phyloP scores from a whole-genome alignment of 2,329 filamentous ascomycete genomes.

The Hymenoscyphus repandus region DNA sequence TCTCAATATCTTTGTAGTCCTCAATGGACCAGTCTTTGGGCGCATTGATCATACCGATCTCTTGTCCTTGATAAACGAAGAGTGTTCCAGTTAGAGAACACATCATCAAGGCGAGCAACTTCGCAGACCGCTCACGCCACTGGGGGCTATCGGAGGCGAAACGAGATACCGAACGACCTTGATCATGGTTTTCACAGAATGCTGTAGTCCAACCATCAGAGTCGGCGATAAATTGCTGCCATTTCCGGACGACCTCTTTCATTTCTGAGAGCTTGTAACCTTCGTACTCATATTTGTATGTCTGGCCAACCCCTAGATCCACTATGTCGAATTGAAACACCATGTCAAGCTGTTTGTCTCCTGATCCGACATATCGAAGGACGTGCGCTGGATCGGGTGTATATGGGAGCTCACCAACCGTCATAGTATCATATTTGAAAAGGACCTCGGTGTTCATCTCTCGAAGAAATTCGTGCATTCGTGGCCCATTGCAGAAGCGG shows the following conservation, averaged over 20 bases:
- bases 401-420: conserved; percentile 63
- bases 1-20: conserved; percentile 45
- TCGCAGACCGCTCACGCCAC: conserved; percentile 33
- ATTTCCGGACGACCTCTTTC: conserved; percentile 43
- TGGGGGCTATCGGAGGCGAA: conserved; percentile 33
- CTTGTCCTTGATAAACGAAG: conserved; percentile 56
- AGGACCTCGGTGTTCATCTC: conserved; percentile 61
- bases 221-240: conserved; percentile 46
- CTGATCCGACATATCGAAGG: conserved; percentile 52
- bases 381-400: conserved; percentile 55
- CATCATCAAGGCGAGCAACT: conserved; percentile 48
- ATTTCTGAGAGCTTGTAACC: conserved; percentile 43
- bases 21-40: conserved; percentile 46
- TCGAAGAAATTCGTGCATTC: conserved; percentile 61
- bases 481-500: conserved; percentile 63
- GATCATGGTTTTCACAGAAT: conserved; percentile 62
- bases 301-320: conserved; percentile 51
- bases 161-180: conserved; percentile 49
- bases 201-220: conserved; percentile 54
- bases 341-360: conserved; percentile 60
- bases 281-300: conserved; percentile 46
- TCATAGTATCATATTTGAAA: conserved; percentile 58
- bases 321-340: conserved; percentile 65
- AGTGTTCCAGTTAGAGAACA: conserved; percentile 48
- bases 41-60: conserved; percentile 55